Percentiles rank a stretch among this genome's conserved stretches.
Evolutionary conservation across 192 early-diverging fungal species (phyloP).

Genomic region (Geranomyces variabilis): DNA sequence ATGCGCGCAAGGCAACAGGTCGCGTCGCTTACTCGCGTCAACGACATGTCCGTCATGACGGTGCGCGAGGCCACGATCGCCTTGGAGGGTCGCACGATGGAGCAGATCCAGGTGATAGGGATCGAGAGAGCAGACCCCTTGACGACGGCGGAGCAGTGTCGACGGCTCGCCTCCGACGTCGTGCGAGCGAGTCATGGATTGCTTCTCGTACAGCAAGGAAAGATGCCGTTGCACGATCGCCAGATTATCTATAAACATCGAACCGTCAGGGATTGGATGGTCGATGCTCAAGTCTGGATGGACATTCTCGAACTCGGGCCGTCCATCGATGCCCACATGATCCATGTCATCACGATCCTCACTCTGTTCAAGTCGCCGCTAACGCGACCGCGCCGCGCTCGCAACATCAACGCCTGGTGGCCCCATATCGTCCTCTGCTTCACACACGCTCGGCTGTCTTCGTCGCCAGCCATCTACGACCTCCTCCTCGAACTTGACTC

Average conservation of each 20-base stretch:
- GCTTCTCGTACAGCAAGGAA: slow-evolving; percentile 4
- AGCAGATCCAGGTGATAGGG: background rate
- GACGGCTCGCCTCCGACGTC: background rate
- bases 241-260: slow-evolving; percentile 3
- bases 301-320: slow-evolving; percentile 1
- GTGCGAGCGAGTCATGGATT: background rate
- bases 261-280: slow-evolving; percentile 4
- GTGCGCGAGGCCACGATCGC: slow-evolving; percentile 9
- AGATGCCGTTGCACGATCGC: background rate
- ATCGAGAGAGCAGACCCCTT: background rate
- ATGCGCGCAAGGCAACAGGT: slow-evolving; percentile 1
- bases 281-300: slow-evolving; percentile 3
- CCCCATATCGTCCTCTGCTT: background rate
- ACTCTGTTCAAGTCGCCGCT: slow-evolving; percentile 7
- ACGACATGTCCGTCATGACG: slow-evolving; percentile 9
- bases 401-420: slow-evolving; percentile 11
- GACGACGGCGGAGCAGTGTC: background rate
- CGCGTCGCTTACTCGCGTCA: slow-evolving; percentile 1
- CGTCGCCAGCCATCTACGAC: background rate
- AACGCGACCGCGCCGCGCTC: background rate
- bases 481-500: slow-evolving; percentile 7
- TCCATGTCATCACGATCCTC: background rate
- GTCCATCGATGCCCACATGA: slow-evolving; percentile 7
- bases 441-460: slow-evolving; percentile 1
- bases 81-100: background rate